phyloP scores from a whole-genome alignment of 805 yeast genomes.

The Myxozyma vanderwaltii region DNA sequence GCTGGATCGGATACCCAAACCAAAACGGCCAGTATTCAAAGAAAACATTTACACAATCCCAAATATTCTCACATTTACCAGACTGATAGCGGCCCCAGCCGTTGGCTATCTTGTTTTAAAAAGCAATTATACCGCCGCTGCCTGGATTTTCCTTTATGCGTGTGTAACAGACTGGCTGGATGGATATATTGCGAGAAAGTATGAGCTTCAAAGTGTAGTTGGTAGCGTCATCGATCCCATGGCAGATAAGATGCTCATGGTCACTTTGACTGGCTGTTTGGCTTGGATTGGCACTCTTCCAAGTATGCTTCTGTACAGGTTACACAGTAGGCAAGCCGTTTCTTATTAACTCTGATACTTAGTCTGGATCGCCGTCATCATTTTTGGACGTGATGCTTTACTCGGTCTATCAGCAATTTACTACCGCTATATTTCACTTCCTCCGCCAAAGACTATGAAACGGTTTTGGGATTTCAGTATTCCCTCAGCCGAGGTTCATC shows the following conservation, averaged over 20 bases:
- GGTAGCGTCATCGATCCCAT: slow-evolving; percentile 94
- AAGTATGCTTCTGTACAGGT: slow-evolving; percentile 16
- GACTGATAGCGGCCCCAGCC: slow-evolving; percentile 80
- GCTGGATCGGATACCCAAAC: slow-evolving; percentile 17
- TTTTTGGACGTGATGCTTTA: slow-evolving; percentile 80
- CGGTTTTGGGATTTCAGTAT: slow-evolving; percentile 78
- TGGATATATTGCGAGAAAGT: slow-evolving; percentile 86
- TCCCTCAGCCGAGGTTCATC: slow-evolving; percentile 84
- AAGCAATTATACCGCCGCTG: slow-evolving; percentile 64
- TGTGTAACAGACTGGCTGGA: slow-evolving; percentile 90
- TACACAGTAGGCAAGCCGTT: not conserved
- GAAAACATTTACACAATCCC: slow-evolving; percentile 82
- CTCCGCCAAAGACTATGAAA: slow-evolving; percentile 69
- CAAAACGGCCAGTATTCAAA: slow-evolving; percentile 37
- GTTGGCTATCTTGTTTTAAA: slow-evolving; percentile 77
- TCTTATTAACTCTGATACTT: not conserved
- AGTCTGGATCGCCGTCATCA: slow-evolving; percentile 61
- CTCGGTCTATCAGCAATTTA: slow-evolving; percentile 72
- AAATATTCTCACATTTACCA: slow-evolving; percentile 75
- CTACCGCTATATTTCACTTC: slow-evolving; percentile 71
- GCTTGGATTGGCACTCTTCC: slow-evolving; percentile 74
- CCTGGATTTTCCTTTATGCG: slow-evolving; percentile 76
- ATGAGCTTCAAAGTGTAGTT: slow-evolving; percentile 71
- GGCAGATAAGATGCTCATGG: slow-evolving; percentile 92
- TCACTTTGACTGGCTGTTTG: slow-evolving; percentile 76